Percentiles rank a stretch among this genome's conserved stretches.
Evolutionary conservation across 306 rosid genomes (phyloP).

Genomic region (Clitoria ternatea): DNA sequence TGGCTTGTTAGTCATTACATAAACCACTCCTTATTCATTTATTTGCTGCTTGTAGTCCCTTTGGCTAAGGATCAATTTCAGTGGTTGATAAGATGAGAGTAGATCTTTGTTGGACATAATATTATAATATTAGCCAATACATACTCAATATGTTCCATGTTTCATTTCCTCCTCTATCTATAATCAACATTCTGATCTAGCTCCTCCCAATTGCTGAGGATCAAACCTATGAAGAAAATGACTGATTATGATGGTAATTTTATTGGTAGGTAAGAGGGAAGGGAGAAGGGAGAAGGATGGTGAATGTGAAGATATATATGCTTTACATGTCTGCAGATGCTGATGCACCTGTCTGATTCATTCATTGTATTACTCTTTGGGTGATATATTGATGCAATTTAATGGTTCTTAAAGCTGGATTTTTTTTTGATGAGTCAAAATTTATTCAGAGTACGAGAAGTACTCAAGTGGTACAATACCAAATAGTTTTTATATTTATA

Average conservation of each 20-base stretch:
- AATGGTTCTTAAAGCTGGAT: not conserved
- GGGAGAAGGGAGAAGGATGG: not conserved
- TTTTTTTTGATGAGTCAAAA: too few species aligned
- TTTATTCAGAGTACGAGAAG: too few species aligned
- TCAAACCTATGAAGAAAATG: constrained; percentile 34
- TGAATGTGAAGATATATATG: not conserved
- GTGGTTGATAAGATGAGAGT: not conserved
- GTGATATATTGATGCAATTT: not conserved
- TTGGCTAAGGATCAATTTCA: not conserved
- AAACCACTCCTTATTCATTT: not conserved
- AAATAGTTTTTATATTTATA: too few species aligned
- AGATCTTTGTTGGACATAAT: not conserved
- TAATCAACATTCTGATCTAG: not conserved
- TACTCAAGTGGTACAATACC: too few species aligned
- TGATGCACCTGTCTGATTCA: not conserved
- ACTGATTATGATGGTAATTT: not conserved
- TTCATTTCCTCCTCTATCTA: not conserved
- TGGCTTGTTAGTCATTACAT: not conserved
- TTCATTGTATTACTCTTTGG: not conserved
- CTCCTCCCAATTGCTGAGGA: not conserved
- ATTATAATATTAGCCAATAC: not conserved
- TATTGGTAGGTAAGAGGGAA: not conserved
- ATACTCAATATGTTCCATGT: constrained; percentile 3
- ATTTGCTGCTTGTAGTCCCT: not conserved
- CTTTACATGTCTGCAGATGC: not conserved